Evolutionary conservation across 306 rosid genomes (phyloP).

Genomic region (Oxytropis ochrocephala): DNA sequence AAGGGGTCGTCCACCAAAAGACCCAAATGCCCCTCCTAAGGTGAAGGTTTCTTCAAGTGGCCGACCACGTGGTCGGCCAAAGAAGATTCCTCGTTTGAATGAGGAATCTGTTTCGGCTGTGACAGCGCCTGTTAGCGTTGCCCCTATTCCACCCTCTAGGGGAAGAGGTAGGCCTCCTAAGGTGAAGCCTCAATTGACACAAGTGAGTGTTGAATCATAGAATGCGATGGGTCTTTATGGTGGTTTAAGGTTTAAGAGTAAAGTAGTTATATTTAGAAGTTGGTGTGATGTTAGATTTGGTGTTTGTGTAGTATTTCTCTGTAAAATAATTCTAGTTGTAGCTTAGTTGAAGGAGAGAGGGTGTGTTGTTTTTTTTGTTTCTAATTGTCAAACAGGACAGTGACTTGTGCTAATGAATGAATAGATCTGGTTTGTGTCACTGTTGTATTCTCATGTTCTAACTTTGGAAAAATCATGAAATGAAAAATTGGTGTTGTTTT

Average conservation of each 20-base stretch:
- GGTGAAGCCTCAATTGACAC: slow-evolving; percentile 56
- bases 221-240: background rate
- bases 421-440: background rate
- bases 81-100: slow-evolving; percentile 42
- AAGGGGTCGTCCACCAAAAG: slow-evolving; percentile 79
- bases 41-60: slow-evolving; percentile 43
- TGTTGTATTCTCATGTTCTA: slow-evolving; percentile 1
- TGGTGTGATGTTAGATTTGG: background rate
- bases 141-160: background rate
- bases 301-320: slow-evolving; percentile 32
- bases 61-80: slow-evolving; percentile 72
- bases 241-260: background rate
- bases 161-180: slow-evolving; percentile 84
- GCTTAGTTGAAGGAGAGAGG: background rate
- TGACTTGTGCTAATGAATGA: slow-evolving; percentile 20
- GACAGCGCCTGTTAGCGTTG: background rate
- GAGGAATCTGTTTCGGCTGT: background rate
- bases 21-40: slow-evolving; percentile 57
- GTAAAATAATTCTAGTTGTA: slow-evolving; percentile 44
- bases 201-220: slow-evolving; percentile 62
- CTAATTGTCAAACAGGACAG: slow-evolving; percentile 18
- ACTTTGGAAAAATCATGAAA: background rate
- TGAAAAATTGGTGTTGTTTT: background rate
- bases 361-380: slow-evolving; percentile 11
- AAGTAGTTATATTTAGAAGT: slow-evolving; percentile 16